Conservation (phyloP, 2,329 filamentous ascomycete species). For the Trichophyton equinum region DNA sequence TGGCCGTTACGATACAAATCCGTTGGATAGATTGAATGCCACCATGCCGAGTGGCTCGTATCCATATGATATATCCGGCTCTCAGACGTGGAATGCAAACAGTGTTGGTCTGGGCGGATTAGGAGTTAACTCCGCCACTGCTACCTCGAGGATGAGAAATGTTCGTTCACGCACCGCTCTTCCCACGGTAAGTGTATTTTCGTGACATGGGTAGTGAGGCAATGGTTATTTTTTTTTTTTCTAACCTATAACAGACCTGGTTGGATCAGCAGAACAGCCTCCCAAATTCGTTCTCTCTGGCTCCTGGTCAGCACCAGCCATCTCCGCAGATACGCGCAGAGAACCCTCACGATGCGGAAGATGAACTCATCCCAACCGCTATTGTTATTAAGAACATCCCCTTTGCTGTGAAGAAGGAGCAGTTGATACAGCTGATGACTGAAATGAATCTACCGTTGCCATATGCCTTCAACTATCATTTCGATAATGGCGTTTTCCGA, state of each 20-base stretch:
- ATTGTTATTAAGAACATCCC: slow-evolving; percentile 99
- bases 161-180: slow-evolving; percentile 48
- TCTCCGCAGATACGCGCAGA: slow-evolving; percentile 32
- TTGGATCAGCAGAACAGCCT: slow-evolving; percentile 44
- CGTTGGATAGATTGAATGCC: slow-evolving; percentile 46
- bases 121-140: slow-evolving; percentile 44
- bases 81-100: slow-evolving; percentile 70
- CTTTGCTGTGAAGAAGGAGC: slow-evolving; percentile 95
- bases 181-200: slow-evolving; percentile 53
- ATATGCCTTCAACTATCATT: slow-evolving; percentile 99
- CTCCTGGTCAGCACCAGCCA: slow-evolving; percentile 29
- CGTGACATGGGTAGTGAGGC: not conserved
- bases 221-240: not conserved
- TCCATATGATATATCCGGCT: slow-evolving; percentile 54
- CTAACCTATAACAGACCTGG: slow-evolving; percentile 41
- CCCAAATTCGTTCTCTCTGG: slow-evolving; percentile 36
- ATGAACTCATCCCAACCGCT: slow-evolving; percentile 92
- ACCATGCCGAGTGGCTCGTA: slow-evolving; percentile 48
- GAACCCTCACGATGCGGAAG: slow-evolving; percentile 37
- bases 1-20: slow-evolving; percentile 43
- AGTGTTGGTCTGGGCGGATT: slow-evolving; percentile 55
- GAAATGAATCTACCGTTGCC: slow-evolving; percentile 86
- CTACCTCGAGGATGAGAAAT: slow-evolving; percentile 43
- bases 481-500: slow-evolving; percentile 93
- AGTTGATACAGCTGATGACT: slow-evolving; percentile 83